Base-by-base conservation (phyloP, 2,329 filamentous ascomycete species). In the Apiospora rasikravindrae region DNA sequence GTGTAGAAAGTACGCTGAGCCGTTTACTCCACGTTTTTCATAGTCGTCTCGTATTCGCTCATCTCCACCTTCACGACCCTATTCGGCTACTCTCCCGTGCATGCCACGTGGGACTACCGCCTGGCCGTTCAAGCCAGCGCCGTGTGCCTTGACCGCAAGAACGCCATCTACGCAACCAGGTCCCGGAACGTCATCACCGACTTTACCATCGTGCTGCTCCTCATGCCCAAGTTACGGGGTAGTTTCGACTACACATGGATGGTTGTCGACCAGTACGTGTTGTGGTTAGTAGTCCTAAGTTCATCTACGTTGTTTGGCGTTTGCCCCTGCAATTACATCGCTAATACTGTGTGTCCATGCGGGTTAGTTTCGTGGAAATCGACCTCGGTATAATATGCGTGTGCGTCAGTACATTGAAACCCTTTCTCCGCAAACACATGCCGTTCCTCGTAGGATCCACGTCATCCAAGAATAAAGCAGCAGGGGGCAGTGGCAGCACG, bases 151-250 rank as follows among this genome's bases (percentile, higher is more conserved):
- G n/a, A n/a, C 37, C 22, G 29, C 19, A 47, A 64, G 8, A 14
- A 16, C 19, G 26, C 42, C 22, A 22, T n/a, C 2, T 24, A 24
- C 29, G 33, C 22, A 29, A 66, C 61, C 29, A 49, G 13, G 24
- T 19, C 22, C 53, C 61, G 66, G 4, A 70, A 70, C 11, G 45
- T 66, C 40, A n/a, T 66, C 37, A 66, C 53, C 40, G 69, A 70
- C 69, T 70, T 67, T 14, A 66, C 61, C 10, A 64, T 66, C 51
- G 8, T 70, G n/a, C 24, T 70, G 8, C 69, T 70, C n/a, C 53
- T 11, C 11, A 16, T 53, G 13, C 49, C 49, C 24, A 53, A 53
- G 49, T 13, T 26, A 3, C 14, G n/a, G 24, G 14, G 5, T 4
- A 14, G 11, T 5, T 26, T 16, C 14, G 49, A 53, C 8, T 53